Conservation (phyloP, 2,329 filamentous ascomycete genomes). For the Ascosphaera apis region DNA sequence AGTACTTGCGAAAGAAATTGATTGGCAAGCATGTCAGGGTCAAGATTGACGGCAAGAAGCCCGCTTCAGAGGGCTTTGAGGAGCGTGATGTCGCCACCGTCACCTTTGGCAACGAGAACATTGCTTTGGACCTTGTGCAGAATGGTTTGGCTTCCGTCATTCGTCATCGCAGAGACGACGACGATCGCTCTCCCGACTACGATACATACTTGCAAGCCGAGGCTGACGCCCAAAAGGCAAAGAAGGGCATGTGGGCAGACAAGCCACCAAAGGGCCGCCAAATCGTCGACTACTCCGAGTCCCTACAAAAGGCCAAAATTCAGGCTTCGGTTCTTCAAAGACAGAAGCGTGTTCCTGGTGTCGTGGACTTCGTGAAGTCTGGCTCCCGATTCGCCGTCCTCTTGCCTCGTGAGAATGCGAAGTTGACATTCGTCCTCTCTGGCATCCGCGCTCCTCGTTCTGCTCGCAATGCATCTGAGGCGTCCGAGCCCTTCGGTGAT, state of each 20-base stretch:
- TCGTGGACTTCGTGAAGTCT: slow-evolving; percentile 97
- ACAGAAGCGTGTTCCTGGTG: slow-evolving; percentile 74
- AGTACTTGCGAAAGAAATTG: slow-evolving; percentile 76
- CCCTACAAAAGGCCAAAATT: slow-evolving; percentile 81
- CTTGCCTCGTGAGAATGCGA: slow-evolving; percentile 77
- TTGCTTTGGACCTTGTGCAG: slow-evolving; percentile 68
- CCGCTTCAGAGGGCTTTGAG: slow-evolving; percentile 74
- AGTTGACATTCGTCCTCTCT: slow-evolving; percentile 82
- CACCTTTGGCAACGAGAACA: slow-evolving; percentile 60
- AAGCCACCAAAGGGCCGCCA: slow-evolving; percentile 67
- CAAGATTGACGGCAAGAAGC: slow-evolving; percentile 71
- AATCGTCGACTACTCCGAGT: slow-evolving; percentile 79
- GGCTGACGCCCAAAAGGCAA: slow-evolving; percentile 50
- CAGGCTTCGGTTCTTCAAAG: slow-evolving; percentile 70
- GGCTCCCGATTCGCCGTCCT: slow-evolving; percentile 83
- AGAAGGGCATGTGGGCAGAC: slow-evolving; percentile 85
- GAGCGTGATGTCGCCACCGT: slow-evolving; percentile 88
- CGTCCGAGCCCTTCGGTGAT: slow-evolving; percentile 80
- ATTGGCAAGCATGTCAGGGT: slow-evolving; percentile 93
- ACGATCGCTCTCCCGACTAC: slow-evolving; percentile 81
- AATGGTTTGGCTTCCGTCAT: slow-evolving; percentile 86
- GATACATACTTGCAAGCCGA: slow-evolving; percentile 33
- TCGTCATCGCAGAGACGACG: slow-evolving; percentile 81
- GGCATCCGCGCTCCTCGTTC: slow-evolving; percentile 81
- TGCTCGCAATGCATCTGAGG: slow-evolving; percentile 54